Base-by-base conservation (phyloP, 2,329 filamentous ascomycete species). In the Coccinonectria pachysandricola region DNA sequence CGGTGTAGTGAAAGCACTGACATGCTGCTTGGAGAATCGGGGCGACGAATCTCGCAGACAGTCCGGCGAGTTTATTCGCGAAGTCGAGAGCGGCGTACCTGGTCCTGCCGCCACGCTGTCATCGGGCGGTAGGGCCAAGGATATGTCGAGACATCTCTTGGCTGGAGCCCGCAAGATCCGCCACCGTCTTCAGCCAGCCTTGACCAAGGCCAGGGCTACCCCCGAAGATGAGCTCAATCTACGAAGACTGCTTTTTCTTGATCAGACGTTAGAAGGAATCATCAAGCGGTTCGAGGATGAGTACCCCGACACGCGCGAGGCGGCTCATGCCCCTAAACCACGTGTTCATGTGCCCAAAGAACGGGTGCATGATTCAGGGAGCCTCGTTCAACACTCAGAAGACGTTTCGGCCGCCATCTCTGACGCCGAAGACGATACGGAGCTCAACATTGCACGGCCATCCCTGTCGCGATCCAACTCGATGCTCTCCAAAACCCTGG, bases 241-340 rank as follows among this genome's bases (percentile, higher is more conserved):
- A 50, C 72, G 87, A 75, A 71, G 67, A 75, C 70, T 96, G 12
- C 64, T 79, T 21, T 94, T 94, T 68, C 71, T 98, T 15, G 86
- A 95, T 45, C 67, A 80, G 34, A 96, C 91, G 0, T 66, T 98
- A 7, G 71, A 86, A 45, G 79, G 80, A 40, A 95, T 96, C 59
- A 96, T 96, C 47, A 78, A 84, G 50, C 80, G 91, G 15, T 98
- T 96, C 50, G 91, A 96, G 53, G 82, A 93, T 50, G 88, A 96
- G 54, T 96, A 86, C 45, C 91, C 91, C 0, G 88, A 96, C 49
- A 92, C 83, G 1, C 75, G 84, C 18, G 62, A 45, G 44, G 23
- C 40, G 7, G 24, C 18, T 6, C 32, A 26, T 7, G 34, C 30
- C 21, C 33, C 23, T 12, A 34, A 30, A 11, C 30, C 24, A 10